Evolutionary conservation across 106 monocot genomes (phyloP), one percentile per base, ranked within the genome.

Genomic region (Apostasia ramifera): DNA sequence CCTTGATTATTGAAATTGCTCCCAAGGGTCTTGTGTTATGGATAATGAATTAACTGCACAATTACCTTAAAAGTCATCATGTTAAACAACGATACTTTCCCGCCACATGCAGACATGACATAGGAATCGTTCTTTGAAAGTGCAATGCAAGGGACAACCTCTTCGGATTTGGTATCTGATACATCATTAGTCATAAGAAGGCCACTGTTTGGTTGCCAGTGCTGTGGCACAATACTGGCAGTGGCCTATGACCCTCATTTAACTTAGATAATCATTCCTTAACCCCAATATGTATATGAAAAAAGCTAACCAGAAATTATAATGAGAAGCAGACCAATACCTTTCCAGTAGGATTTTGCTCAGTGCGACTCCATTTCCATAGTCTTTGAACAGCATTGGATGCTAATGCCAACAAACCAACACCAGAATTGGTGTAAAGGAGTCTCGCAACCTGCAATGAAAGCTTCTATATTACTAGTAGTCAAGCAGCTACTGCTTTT

Each of bases 31-130:
- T 39, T 5, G 52, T 53, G 39, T 53, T 37, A 41, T 51, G 40
- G 39, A 12, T 6, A 13, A 5, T 13, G 8, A 59, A 7, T 26
- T 26, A 26, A 26, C 26, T 26, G 26, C 26, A 45, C 2, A 55
- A 46, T 51, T 2, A 89, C 93, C 84, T 93, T 86, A 67, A 89
- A 93, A 2, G 89, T 86, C 80, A 84, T 86, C 89, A 86, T 89
- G 69, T 89, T 89, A 67, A 86, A 93, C 1, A 93, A 65, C 39
- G 93, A 89, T 26, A 93, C 86, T 63, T 93, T 89, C 13, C 84
- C 86, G 51, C 93, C 93, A 5, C 89, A 93, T 43, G 89, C 84
- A 8, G 93, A 93, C 93, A 89, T 78, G 40, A 93, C 86, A 74
- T 93, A 89, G 11, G 84, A 86, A 67, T 86, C 93, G 53, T 93